Evolutionary conservation across 306 rosid genomes (phyloP), one percentile per base, ranked within the genome.

Genomic region (Begonia peltatifolia): DNA sequence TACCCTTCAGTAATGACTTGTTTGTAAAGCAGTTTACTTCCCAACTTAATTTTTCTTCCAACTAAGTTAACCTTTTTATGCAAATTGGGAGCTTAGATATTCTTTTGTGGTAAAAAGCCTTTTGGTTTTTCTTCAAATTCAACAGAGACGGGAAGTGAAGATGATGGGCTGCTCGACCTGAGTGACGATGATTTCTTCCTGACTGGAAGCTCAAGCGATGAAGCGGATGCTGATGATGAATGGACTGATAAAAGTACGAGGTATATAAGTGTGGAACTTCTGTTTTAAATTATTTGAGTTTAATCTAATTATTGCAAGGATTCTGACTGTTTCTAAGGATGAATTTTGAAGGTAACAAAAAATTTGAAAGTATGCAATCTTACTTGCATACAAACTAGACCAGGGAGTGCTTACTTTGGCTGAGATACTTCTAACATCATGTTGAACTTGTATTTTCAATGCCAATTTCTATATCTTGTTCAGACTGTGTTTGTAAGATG

Each of bases 161-260:
- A 90, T 54, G 99, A 90, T 11, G 99, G 99, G 48, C 77, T 80
- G 54, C 68, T 90, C 79, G 99, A 90, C 78, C 67, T 86, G 59
- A 90, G 95, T 71, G 99, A 86, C 42, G 99, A 90, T 71, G 99
- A 90, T 71, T 90, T 90, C 75, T 90, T 90, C 58, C 67, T 76
- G 50, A 60, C 60, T 69, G 95, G 94, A 57, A 90, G 94, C 69
- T 85, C 95, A 58, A 83, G 94, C 62, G 95, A 85, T 56, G 99
- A 90, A 71, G 95, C 90, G 46, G 88, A 89, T 70, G 97, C 95
- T 12, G 99, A 90, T 56, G 99, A 90, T 77, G 99, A 90, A 73
- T 90, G 94, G 92, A 90, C 99, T 2, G 99, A 86, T 66, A 90
- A 81, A 71, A 86, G 99, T 69, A 58, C 97, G 20, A 86, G 92